Percentiles rank a stretch among this genome's conserved stretches.
Evolutionary conservation across 352 stramenopile species (phyloP).

Genomic region (Pythium apleroticum): DNA sequence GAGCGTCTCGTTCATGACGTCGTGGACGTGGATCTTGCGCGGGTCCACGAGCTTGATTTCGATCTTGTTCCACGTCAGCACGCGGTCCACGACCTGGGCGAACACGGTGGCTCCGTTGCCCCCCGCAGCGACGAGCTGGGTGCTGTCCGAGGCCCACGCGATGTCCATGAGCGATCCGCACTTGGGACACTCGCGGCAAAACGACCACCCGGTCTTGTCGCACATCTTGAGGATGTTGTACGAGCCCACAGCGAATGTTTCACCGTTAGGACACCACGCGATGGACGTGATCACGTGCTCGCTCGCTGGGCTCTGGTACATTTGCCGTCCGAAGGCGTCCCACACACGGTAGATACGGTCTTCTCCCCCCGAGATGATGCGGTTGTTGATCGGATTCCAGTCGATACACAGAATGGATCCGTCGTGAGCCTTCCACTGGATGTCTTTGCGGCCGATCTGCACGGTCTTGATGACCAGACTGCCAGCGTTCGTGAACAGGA

Average conservation of each 20-base stretch:
- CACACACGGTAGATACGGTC: constrained; percentile 93
- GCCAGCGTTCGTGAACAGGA: constrained; percentile 86
- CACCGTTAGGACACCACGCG: constrained; percentile 90
- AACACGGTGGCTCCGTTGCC: constrained; percentile 90
- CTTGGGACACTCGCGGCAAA: constrained; percentile 77
- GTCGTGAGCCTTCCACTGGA: constrained; percentile 92
- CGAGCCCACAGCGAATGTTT: constrained; percentile 89
- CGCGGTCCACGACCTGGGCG: constrained; percentile 84
- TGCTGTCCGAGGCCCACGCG: constrained; percentile 89
- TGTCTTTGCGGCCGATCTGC: constrained; percentile 83
- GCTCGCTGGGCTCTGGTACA: constrained; percentile 82
- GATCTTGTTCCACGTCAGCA: constrained; percentile 89
- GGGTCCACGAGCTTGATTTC: constrained; percentile 82
- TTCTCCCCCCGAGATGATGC: constrained; percentile 91
- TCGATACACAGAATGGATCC: constrained; percentile 90
- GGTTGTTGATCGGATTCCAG: constrained; percentile 92
- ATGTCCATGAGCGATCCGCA: constrained; percentile 89
- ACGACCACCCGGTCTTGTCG: constrained; percentile 92
- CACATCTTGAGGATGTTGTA: constrained; percentile 93
- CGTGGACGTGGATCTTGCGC: constrained; percentile 87
- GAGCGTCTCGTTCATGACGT: constrained; percentile 88
- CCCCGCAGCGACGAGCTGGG: constrained; percentile 86
- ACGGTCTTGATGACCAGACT: constrained; percentile 92
- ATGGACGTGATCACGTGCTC: constrained; percentile 92
- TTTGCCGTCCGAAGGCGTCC: constrained; percentile 89